These are phyloP conservation scores for Cyberlindnera mycetangii DNA, from an alignment of 805 yeast genomes.

Conservation along the genomic window DNA sequence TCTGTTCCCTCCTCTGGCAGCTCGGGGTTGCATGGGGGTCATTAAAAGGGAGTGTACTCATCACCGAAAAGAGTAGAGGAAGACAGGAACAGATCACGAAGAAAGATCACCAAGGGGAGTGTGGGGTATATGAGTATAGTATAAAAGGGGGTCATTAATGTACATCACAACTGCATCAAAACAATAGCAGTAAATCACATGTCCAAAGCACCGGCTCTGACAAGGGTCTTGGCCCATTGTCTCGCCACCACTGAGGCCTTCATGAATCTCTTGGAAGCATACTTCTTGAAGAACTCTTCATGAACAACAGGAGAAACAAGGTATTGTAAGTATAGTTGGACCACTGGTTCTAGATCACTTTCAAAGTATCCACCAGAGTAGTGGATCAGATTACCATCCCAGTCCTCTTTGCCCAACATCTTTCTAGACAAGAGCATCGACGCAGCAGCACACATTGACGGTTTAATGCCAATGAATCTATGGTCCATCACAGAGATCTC, in stretches of 20 bases:
- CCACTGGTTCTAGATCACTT: constrained; percentile 66
- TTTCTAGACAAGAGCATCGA: constrained; percentile 84
- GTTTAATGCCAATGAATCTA: constrained; percentile 71
- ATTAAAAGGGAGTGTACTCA: not conserved
- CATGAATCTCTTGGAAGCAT: constrained; percentile 85
- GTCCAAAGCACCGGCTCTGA: constrained; percentile 16
- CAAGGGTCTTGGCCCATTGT: constrained; percentile 70
- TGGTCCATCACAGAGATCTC: constrained; percentile 81
- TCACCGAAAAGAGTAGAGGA: not conserved
- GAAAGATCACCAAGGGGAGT: not conserved
- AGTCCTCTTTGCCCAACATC: constrained; percentile 65
- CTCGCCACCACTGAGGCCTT: constrained; percentile 78
- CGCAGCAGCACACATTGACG: constrained; percentile 84
- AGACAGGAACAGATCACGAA: not conserved
- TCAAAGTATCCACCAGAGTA: constrained; percentile 89
- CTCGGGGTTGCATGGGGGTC: not conserved
- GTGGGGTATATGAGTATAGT: constrained; percentile 1
- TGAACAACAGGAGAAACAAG: constrained; percentile 78
- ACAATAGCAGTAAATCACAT: constrained; percentile 1
- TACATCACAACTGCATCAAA: constrained; percentile 2
- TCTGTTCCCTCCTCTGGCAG: not conserved
- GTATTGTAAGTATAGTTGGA: constrained; percentile 73
- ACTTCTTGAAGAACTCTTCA: constrained; percentile 91
- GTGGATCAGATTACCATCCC: constrained; percentile 86
- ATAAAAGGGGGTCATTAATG: constrained; percentile 8